These are phyloP conservation scores for Pleurotus cornucopiae DNA, from an alignment of 768 basidiomycete genomes.

Conservation along the genomic window DNA sequence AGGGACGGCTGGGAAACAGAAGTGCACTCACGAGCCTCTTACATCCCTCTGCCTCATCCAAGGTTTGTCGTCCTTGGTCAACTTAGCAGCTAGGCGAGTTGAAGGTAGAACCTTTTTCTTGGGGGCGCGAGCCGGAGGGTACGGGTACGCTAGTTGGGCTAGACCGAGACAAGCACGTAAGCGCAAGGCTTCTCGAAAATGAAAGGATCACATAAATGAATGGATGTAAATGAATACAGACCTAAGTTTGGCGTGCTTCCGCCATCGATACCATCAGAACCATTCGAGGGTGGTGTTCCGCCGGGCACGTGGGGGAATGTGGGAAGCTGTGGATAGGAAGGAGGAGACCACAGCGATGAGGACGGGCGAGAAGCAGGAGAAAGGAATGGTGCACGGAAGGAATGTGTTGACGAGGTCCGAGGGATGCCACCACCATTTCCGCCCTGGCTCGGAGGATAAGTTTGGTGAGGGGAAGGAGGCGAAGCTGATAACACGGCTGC, in stretches of 20 bases:
- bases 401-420: conserved; percentile 36
- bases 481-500: background rate
- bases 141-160: conserved; percentile 13
- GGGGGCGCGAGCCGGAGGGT: conserved; percentile 22
- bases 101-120: conserved; percentile 35
- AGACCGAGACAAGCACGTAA: background rate
- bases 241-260: conserved; percentile 14
- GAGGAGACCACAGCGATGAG: conserved; percentile 59
- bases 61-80: conserved; percentile 52
- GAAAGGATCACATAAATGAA: background rate
- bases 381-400: conserved; percentile 68
- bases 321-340: conserved; percentile 30
- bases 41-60: conserved; percentile 46
- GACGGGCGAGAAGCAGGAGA: conserved; percentile 66
- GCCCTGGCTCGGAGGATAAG: background rate
- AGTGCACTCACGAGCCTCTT: conserved; percentile 16
- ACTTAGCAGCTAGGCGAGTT: conserved; percentile 48
- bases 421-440: conserved; percentile 23
- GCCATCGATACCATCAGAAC: conserved; percentile 8
- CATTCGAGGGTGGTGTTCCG: conserved; percentile 14
- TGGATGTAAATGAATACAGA: too few relatives aligned
- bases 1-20: too few relatives aligned
- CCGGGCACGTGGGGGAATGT: conserved; percentile 15
- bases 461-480: background rate
- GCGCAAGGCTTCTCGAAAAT: background rate